phyloP scores from a whole-genome alignment of 768 basidiomycete genomes.

The Sarcodon sp. region DNA sequence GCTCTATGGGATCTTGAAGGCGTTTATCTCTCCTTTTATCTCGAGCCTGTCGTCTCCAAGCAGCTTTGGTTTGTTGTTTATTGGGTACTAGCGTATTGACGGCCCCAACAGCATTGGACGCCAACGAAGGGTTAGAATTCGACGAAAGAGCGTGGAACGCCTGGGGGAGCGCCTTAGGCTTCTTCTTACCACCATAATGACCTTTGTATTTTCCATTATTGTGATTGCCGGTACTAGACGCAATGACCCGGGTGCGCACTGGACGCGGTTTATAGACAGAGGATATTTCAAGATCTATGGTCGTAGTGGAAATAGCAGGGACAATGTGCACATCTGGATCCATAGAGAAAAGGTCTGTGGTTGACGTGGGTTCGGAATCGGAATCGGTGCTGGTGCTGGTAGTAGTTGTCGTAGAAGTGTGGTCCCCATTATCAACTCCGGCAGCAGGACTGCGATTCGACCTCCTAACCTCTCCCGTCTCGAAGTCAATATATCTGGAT shows the following conservation, averaged over 20 bases:
- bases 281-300: slow-evolving; percentile 52
- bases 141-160: slow-evolving; percentile 8
- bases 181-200: slow-evolving; percentile 10
- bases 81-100: slow-evolving; percentile 4
- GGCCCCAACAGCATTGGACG: not conserved
- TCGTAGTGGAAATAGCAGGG: slow-evolving; percentile 12
- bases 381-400: slow-evolving; percentile 22
- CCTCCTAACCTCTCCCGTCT: slow-evolving; percentile 20
- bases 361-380: slow-evolving; percentile 26
- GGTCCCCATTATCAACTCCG: slow-evolving; percentile 5
- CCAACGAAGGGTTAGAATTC: slow-evolving; percentile 5
- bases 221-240: slow-evolving; percentile 4
- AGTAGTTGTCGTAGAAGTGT: slow-evolving; percentile 12
- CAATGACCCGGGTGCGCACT: slow-evolving; percentile 30
- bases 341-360: slow-evolving; percentile 33
- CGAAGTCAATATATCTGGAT: slow-evolving; percentile 19
- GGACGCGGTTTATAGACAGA: slow-evolving; percentile 68
- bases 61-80: slow-evolving; percentile 17
- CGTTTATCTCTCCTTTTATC: slow-evolving; percentile 28
- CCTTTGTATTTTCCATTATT: slow-evolving; percentile 12
- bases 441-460: slow-evolving; percentile 12
- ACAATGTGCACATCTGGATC: slow-evolving; percentile 16
- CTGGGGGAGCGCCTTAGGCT: slow-evolving; percentile 6
- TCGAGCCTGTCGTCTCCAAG: slow-evolving; percentile 29
- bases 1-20: slow-evolving; percentile 10